Conservation (phyloP, 2,329 filamentous ascomycete species). For the Diaporthe humulicola region DNA sequence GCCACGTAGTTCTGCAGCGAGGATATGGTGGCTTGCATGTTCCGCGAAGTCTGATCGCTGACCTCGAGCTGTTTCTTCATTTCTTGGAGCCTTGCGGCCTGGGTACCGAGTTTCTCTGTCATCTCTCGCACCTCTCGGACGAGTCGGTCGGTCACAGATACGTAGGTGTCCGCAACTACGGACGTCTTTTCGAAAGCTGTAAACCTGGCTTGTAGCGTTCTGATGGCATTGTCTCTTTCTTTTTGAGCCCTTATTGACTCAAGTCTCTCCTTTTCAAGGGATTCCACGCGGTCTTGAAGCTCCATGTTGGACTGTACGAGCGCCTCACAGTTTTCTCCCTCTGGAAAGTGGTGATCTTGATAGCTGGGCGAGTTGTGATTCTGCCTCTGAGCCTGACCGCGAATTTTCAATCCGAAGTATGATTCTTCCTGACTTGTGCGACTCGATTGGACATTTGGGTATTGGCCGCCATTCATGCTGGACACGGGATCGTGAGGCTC, state of each 20-base stretch:
- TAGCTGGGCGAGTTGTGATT: background rate
- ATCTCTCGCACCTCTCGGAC: background rate
- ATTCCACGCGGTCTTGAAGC: background rate
- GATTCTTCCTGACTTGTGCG: background rate
- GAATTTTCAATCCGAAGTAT: background rate
- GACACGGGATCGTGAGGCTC: background rate
- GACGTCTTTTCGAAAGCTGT: constrained; percentile 1
- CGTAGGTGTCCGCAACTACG: background rate
- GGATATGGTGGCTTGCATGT: constrained; percentile 4
- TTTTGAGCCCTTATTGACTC: background rate
- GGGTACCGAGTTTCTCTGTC: background rate
- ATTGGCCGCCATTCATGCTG: background rate
- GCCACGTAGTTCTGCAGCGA: background rate
- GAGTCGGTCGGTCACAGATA: background rate
- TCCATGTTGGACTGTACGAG: background rate
- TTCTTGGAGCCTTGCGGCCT: background rate
- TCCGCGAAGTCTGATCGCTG: background rate
- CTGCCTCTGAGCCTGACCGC: background rate
- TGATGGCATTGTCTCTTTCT: background rate
- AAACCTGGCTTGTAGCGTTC: background rate
- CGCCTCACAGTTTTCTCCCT: background rate
- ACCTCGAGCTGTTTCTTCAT: background rate
- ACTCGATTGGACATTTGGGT: background rate
- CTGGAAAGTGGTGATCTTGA: too few relatives aligned
- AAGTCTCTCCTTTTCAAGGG: constrained; percentile 16